Conservation (phyloP, 1,284 basidiomycete species). For the Gomphus bonarii region DNA sequence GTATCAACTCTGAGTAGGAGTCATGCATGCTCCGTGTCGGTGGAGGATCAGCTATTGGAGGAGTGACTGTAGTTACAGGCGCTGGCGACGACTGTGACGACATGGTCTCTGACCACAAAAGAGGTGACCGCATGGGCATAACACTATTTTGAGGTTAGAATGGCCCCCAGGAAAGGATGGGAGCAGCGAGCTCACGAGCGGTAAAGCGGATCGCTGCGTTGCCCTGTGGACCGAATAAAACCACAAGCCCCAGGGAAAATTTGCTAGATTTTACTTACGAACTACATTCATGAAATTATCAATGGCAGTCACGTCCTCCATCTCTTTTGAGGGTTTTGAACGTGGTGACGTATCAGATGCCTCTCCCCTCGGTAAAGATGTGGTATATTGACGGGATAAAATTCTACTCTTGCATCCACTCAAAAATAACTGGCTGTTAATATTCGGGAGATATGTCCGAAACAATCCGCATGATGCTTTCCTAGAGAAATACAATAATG, state of each 20-base stretch:
- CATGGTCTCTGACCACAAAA: constrained; percentile 50
- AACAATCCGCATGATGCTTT: not conserved
- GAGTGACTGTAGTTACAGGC: not conserved
- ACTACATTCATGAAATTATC: constrained; percentile 45
- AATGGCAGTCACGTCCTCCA: constrained; percentile 47
- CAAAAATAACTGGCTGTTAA: not conserved
- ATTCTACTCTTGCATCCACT: not conserved
- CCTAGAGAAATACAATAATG: not conserved
- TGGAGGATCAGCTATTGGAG: constrained; percentile 7
- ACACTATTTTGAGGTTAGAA: not conserved
- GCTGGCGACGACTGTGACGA: constrained; percentile 22
- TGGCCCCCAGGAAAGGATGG: not conserved
- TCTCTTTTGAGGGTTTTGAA: constrained; percentile 33
- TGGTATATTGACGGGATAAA: not conserved
- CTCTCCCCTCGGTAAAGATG: not conserved
- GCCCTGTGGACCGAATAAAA: constrained; percentile 24
- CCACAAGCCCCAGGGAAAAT: no score
- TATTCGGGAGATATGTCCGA: not conserved
- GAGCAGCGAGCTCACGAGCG: constrained; percentile 30
- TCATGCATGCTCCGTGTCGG: constrained; percentile 49
- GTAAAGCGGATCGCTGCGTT: constrained; percentile 45
- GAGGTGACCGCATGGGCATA: constrained; percentile 37
- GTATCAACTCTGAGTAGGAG: constrained; percentile 53
- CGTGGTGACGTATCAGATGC: not conserved
- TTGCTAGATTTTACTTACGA: constrained; percentile 32